A percentile compares a stretch with the other conserved stretches of the same genome.
Evolutionary conservation across 2,329 filamentous ascomycete species (phyloP).

Genomic region (Zelopaecilomyces penicillatus): DNA sequence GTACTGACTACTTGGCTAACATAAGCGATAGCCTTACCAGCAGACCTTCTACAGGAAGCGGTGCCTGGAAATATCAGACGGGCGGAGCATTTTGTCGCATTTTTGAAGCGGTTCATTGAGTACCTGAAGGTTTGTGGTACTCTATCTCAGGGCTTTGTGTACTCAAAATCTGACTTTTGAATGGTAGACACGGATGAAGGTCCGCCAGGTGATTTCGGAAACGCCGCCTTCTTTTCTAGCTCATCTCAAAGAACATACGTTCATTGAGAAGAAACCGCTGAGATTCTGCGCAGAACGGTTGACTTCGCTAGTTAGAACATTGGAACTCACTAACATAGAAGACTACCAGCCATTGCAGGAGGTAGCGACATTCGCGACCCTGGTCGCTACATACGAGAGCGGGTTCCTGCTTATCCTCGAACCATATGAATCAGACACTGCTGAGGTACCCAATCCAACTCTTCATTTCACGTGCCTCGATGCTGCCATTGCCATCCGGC

Average conservation of each 20-base stretch:
- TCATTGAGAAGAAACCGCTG: slow-evolving; percentile 93
- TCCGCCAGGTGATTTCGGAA: slow-evolving; percentile 93
- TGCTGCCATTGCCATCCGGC: slow-evolving; percentile 94
- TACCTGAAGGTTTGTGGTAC: slow-evolving; percentile 61
- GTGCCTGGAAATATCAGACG: slow-evolving; percentile 93
- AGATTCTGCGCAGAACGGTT: slow-evolving; percentile 91
- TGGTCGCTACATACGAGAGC: slow-evolving; percentile 94
- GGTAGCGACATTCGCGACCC: slow-evolving; percentile 92
- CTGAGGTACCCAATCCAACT: slow-evolving; percentile 93
- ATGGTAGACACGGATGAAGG: slow-evolving; percentile 86
- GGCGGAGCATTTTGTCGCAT: slow-evolving; percentile 92
- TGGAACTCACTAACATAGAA: slow-evolving; percentile 95
- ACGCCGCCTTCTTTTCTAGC: slow-evolving; percentile 89
- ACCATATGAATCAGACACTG: slow-evolving; percentile 90
- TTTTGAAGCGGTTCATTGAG: slow-evolving; percentile 93
- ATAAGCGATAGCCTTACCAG: slow-evolving; percentile 60
- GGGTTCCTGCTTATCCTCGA: slow-evolving; percentile 95
- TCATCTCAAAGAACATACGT: slow-evolving; percentile 90
- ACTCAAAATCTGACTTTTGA: background rate
- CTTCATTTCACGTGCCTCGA: slow-evolving; percentile 95
- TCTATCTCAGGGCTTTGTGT: no score
- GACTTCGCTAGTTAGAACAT: slow-evolving; percentile 85
- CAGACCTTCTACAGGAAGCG: slow-evolving; percentile 89
- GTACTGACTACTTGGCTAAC: slow-evolving; percentile 11
- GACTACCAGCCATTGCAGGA: slow-evolving; percentile 96